Percentiles rank a stretch among this genome's conserved stretches.
These are phyloP conservation scores for Amphicarpaea edgeworthii DNA, from an alignment of 306 rosid species.

Conservation along the genomic window DNA sequence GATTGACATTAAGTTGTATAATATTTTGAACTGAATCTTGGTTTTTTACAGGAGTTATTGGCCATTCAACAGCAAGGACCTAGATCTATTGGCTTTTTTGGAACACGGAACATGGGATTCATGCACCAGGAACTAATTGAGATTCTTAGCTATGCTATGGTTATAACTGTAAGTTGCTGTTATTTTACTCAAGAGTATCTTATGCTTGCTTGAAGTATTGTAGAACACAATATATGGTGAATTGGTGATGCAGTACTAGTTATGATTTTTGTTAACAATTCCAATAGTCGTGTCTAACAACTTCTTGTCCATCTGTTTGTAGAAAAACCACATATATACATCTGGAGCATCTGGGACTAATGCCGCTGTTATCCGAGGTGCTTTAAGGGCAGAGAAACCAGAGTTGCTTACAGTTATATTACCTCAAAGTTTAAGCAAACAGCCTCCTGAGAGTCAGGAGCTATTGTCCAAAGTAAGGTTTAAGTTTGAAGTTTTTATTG, in stretches of 20 bases:
- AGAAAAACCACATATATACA: constrained; percentile 97
- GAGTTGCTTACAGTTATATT: constrained; percentile 96
- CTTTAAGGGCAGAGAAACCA: constrained; percentile 98
- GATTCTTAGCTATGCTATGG: constrained; percentile 99
- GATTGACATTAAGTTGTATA: constrained; percentile 12
- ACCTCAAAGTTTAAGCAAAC: constrained; percentile 97
- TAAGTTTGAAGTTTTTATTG: constrained; percentile 23
- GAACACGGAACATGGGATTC: constrained; percentile 99
- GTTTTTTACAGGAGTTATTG: constrained; percentile 77
- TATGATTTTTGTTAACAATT: constrained; percentile 33
- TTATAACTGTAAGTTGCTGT: constrained; percentile 85
- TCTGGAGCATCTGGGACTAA: constrained; percentile 99
- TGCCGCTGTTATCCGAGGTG: constrained; percentile 99
- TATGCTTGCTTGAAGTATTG: constrained; percentile 34
- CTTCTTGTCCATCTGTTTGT: constrained; percentile 44
- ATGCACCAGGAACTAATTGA: constrained; percentile 98
- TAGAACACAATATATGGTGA: constrained; percentile 32
- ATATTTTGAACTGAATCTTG: constrained; percentile 10
- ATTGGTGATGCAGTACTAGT: constrained; percentile 30
- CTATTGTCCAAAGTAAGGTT: constrained; percentile 86
- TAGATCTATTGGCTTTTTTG: constrained; percentile 96
- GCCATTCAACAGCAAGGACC: constrained; percentile 99
- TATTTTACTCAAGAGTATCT: constrained; percentile 26
- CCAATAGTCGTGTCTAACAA: constrained; percentile 15
- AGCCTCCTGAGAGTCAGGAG: constrained; percentile 99